Evolutionary conservation across 2,329 filamentous ascomycete genomes (phyloP).

Genomic region (Nemania diffusa): DNA sequence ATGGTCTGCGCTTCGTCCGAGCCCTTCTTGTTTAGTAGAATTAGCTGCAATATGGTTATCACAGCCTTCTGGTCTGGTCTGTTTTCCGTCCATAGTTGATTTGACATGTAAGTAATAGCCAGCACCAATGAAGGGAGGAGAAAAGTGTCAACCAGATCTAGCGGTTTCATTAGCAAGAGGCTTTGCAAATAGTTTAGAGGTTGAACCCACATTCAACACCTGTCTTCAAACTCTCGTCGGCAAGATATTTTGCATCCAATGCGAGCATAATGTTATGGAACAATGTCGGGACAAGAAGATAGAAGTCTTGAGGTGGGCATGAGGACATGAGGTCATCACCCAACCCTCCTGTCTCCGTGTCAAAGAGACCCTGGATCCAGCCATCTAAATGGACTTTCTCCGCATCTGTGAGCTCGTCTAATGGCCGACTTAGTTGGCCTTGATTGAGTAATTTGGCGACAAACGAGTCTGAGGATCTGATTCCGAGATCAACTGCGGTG

Average conservation of each 20-base stretch:
- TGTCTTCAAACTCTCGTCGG: slow-evolving; percentile 75
- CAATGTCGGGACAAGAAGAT: slow-evolving; percentile 78
- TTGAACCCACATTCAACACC: slow-evolving; percentile 76
- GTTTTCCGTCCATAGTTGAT: slow-evolving; percentile 74
- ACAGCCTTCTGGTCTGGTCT: slow-evolving; percentile 71
- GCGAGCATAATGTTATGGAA: slow-evolving; percentile 81
- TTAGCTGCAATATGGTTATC: slow-evolving; percentile 76
- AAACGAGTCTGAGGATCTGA: slow-evolving; percentile 70
- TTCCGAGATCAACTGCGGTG: slow-evolving; percentile 70
- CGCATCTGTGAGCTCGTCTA: slow-evolving; percentile 70
- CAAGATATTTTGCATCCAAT: slow-evolving; percentile 71
- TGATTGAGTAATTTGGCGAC: slow-evolving; percentile 72
- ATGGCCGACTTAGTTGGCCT: slow-evolving; percentile 65
- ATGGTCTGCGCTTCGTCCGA: slow-evolving; percentile 77
- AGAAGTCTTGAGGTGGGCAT: slow-evolving; percentile 85
- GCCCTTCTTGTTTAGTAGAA: slow-evolving; percentile 75
- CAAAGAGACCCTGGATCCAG: slow-evolving; percentile 83
- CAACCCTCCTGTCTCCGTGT: slow-evolving; percentile 76
- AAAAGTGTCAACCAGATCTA: slow-evolving; percentile 82
- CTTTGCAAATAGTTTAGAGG: not conserved
- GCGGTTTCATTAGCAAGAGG: slow-evolving; percentile 37
- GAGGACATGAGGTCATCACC: slow-evolving; percentile 84
- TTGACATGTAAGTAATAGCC: slow-evolving; percentile 76
- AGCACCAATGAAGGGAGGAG: slow-evolving; percentile 81
- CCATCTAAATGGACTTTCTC: slow-evolving; percentile 74